A percentile compares a stretch with the other conserved stretches of the same genome.
phyloP scores from a whole-genome alignment of 345 rosid species.

The Ailanthus altissimus region DNA sequence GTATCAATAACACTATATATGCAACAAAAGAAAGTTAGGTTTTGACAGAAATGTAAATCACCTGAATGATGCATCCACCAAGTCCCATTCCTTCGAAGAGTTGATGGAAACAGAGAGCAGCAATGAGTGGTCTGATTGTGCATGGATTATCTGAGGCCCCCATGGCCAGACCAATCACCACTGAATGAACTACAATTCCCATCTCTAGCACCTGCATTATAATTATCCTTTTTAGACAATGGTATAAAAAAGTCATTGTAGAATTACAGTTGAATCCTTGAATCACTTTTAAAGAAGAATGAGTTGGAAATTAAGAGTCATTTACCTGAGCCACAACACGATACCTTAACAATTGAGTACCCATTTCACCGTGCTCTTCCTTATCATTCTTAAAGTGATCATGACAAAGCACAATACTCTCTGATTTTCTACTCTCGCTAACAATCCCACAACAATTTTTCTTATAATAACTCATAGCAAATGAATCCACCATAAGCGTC shows the following conservation, averaged over 20 bases:
- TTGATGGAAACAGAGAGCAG: constrained; percentile 34
- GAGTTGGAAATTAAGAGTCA: neutral
- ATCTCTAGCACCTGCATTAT: constrained; percentile 25
- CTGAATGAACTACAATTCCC: constrained; percentile 35
- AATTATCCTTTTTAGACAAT: neutral
- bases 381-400: neutral
- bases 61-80: constrained; percentile 33
- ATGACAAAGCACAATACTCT: no score
- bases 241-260: neutral
- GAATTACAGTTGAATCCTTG: no score
- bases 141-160: constrained; percentile 32
- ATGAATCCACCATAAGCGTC: constrained; percentile 47
- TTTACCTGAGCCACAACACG: constrained; percentile 39
- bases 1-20: neutral
- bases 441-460: neutral
- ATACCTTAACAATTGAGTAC: constrained; percentile 25
- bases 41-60: neutral
- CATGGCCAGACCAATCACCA: constrained; percentile 31
- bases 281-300: neutral
- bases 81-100: constrained; percentile 38
- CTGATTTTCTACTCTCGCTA: neutral
- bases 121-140: constrained; percentile 29
- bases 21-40: neutral
- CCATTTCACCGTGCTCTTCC: neutral
- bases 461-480: constrained; percentile 32